These are phyloP conservation scores for Talaromyces verruculosus DNA, from an alignment of 2,329 filamentous ascomycete species.

Conservation along the genomic window DNA sequence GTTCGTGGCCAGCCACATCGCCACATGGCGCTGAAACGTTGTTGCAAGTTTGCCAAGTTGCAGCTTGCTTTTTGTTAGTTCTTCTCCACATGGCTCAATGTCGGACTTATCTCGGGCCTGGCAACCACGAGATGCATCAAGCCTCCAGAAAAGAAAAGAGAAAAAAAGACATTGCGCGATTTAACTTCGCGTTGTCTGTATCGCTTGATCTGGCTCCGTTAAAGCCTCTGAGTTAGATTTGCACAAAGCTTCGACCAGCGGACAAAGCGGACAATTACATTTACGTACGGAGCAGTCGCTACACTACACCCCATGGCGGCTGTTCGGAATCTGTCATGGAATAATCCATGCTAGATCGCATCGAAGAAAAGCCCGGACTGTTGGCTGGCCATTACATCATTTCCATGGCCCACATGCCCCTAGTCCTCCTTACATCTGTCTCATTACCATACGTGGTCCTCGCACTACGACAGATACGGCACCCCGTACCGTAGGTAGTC, in stretches of 20 bases:
- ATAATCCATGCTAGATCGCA: neutral
- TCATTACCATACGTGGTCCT: neutral
- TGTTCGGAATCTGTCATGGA: neutral
- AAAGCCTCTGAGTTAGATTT: neutral
- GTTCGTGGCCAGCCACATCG: neutral
- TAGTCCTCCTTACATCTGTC: neutral
- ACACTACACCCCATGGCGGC: neutral
- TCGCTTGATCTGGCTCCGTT: neutral
- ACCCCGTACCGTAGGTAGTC: neutral
- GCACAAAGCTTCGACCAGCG: neutral
- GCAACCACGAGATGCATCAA: neutral
- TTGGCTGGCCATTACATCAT: constrained; percentile 12
- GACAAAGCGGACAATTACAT: neutral
- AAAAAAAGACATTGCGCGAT: neutral
- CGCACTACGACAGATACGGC: neutral
- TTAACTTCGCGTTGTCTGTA: neutral
- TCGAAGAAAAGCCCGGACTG: neutral
- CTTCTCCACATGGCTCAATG: constrained; percentile 9
- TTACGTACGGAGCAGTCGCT: neutral
- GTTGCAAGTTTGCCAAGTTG: neutral
- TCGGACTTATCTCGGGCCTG: constrained; percentile 5
- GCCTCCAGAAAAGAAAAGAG: neutral
- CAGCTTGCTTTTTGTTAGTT: neutral
- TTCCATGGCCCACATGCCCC: neutral
- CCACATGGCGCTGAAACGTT: constrained; percentile 15